Conservation (phyloP, 1,284 basidiomycete species). For the Papiliotrema laurentii region DNA sequence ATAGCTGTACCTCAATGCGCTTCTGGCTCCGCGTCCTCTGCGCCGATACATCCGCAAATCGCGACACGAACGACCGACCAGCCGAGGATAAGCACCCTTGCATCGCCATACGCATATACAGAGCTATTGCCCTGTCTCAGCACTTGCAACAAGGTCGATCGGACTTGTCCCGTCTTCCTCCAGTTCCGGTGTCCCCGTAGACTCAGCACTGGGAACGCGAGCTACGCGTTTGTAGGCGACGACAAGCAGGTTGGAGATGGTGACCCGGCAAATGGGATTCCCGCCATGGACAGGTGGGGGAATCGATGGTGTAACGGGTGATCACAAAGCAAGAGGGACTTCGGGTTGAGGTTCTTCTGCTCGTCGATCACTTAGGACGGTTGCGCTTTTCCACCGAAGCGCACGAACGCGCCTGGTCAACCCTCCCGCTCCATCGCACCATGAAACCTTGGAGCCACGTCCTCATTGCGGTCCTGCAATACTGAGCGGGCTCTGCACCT, state of each 20-base stretch:
- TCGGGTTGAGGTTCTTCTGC: not conserved
- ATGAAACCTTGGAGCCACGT: no score
- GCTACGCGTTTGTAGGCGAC: slow-evolving; percentile 68
- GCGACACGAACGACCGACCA: slow-evolving; percentile 51
- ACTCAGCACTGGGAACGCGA: slow-evolving; percentile 60
- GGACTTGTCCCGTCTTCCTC: slow-evolving; percentile 68
- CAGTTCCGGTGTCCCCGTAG: slow-evolving; percentile 66
- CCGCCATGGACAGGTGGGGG: slow-evolving; percentile 65
- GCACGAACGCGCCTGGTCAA: not conserved
- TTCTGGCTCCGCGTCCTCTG: slow-evolving; percentile 47
- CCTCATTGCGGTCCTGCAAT: no score
- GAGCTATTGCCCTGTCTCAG: slow-evolving; percentile 72
- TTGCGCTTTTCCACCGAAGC: not conserved
- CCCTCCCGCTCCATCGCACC: no score
- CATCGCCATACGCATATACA: slow-evolving; percentile 51
- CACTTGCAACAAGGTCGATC: slow-evolving; percentile 66
- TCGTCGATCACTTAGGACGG: not conserved
- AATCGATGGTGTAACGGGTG: slow-evolving; percentile 68
- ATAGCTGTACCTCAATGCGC: slow-evolving; percentile 66
- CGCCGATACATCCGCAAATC: slow-evolving; percentile 12
- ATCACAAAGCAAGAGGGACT: not conserved
- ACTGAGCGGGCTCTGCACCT: no score
- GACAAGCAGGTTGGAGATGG: slow-evolving; percentile 55
- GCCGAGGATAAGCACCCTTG: slow-evolving; percentile 34
- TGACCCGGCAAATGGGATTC: slow-evolving; percentile 50